A percentile compares a stretch with the other conserved stretches of the same genome.
Evolutionary conservation across 1,284 basidiomycete species (phyloP).

Genomic region (Cutaneotrichosporon sp.): DNA sequence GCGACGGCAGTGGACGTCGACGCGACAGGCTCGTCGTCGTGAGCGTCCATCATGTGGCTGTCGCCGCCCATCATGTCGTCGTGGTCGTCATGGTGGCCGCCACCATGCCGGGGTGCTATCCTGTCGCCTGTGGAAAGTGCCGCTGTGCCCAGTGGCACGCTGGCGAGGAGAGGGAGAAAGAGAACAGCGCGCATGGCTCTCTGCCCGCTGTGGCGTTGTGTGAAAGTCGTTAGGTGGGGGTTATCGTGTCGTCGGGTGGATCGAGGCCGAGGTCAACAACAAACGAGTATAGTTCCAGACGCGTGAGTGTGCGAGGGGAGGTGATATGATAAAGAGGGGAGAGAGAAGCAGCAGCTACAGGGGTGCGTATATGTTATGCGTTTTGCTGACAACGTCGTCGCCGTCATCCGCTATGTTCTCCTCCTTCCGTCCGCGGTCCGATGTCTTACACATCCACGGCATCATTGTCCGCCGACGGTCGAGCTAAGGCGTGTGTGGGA

Average conservation of each 20-base stretch:
- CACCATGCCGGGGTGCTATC: slow-evolving; percentile 9
- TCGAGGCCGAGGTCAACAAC: too few species aligned
- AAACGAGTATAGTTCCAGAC: too few species aligned
- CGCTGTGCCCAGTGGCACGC: neutral
- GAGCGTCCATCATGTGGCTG: slow-evolving; percentile 5
- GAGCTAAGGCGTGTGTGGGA: too few species aligned
- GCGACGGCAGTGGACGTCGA: neutral
- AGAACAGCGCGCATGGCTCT: slow-evolving; percentile 12
- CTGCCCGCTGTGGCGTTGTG: neutral
- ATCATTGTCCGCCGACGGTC: too few species aligned
- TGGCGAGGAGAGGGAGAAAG: slow-evolving; percentile 8
- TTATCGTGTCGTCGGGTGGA: too few species aligned
- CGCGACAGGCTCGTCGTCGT: neutral
- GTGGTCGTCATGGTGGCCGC: slow-evolving; percentile 7
- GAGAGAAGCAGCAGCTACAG: neutral
- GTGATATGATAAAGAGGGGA: too few species aligned
- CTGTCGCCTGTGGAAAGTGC: neutral
- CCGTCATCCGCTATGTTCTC: too few species aligned
- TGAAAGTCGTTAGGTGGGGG: neutral
- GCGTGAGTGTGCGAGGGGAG: too few species aligned
- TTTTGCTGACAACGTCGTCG: too few species aligned
- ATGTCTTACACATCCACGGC: too few species aligned
- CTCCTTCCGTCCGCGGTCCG: too few species aligned
- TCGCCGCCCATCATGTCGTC: slow-evolving; percentile 5
- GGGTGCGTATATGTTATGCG: too few species aligned